Evolutionary conservation across 2,329 filamentous ascomycete species (phyloP), one percentile per base, ranked within the genome.

Genomic region (Emergomyces orientalis): DNA sequence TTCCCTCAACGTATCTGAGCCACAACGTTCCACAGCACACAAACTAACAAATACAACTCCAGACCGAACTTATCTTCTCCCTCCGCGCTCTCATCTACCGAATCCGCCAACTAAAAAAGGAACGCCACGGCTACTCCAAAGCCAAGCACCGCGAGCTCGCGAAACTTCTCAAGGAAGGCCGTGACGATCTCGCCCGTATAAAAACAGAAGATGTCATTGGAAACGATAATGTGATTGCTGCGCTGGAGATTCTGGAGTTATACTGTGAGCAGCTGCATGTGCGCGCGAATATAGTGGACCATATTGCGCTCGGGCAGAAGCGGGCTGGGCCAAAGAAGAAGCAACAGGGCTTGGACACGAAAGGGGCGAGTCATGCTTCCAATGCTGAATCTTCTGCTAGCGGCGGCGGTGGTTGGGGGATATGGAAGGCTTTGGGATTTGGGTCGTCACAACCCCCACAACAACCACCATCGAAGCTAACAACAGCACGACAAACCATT

Each of bases 121-220:
- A 69, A 57, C 64, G 66, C 19, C 63, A 63, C 41, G 66, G 64
- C 58, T 69, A 67, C 43, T 69, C 67, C 11, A 66, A 66, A 27
- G 63, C 63, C 43, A 67, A 69, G 56, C 66, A 65, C 55, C 63
- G 67, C 52, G 67, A 69, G 59, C 65, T 69, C 58, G 66, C 67
- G 37, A 66, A 67, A 47, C 63, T 69, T 11, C 64, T 69, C 22
- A 62, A 64, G 27, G 66, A 68, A 62, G 65, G 67, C 49, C 65
- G 65, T 39, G 67, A 68, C 32, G 65, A 66, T 32, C 64, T 65
- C 59, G 67, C 67, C n/a, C 67, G 67, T 30, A 68, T 69, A 59
- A 67, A 67, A 54, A 66, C 66, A 4, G 67, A 69, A 62, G 65
- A 69, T 61, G 65, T 67, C 13, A 69, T 69, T 61, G 63, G 64